phyloP scores from a whole-genome alignment of 257 asterid genomes.

The Pogostemon cablin region DNA sequence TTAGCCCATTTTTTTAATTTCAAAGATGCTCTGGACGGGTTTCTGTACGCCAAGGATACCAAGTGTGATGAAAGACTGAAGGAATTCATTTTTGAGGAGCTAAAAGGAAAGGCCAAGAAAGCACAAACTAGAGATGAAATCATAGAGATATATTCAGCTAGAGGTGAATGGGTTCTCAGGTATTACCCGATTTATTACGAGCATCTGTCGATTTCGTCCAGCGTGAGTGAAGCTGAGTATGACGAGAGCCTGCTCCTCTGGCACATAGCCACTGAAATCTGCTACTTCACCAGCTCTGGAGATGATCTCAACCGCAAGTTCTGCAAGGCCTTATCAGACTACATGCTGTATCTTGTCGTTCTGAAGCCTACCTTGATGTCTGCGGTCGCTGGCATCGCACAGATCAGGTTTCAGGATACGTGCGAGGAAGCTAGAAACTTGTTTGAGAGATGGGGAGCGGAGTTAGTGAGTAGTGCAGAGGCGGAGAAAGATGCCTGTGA shows the following conservation, averaged over 20 bases:
- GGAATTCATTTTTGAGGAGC: neutral
- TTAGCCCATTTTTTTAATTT: neutral
- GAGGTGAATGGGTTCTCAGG: slow-evolving; percentile 14
- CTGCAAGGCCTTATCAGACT: slow-evolving; percentile 34
- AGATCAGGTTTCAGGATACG: slow-evolving; percentile 28
- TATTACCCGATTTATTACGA: neutral
- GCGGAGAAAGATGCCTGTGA: neutral
- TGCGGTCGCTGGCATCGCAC: slow-evolving; percentile 22
- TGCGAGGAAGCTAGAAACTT: slow-evolving; percentile 24
- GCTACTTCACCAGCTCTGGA: neutral
- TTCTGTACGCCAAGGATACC: neutral
- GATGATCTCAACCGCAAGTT: neutral
- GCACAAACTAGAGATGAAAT: neutral
- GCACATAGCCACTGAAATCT: slow-evolving; percentile 35
- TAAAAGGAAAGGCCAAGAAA: neutral
- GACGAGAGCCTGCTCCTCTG: slow-evolving; percentile 28
- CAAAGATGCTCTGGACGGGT: neutral
- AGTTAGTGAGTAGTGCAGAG: neutral
- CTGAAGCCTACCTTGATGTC: slow-evolving; percentile 34
- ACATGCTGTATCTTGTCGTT: slow-evolving; percentile 29
- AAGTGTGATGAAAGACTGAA: neutral
- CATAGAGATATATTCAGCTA: slow-evolving; percentile 20
- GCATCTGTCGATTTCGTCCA: neutral
- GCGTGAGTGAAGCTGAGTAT: slow-evolving; percentile 19
- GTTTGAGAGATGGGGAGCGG: neutral